These are phyloP conservation scores for Colletotrichum eleusines DNA, from an alignment of 2,329 filamentous ascomycete genomes.

Conservation along the genomic window DNA sequence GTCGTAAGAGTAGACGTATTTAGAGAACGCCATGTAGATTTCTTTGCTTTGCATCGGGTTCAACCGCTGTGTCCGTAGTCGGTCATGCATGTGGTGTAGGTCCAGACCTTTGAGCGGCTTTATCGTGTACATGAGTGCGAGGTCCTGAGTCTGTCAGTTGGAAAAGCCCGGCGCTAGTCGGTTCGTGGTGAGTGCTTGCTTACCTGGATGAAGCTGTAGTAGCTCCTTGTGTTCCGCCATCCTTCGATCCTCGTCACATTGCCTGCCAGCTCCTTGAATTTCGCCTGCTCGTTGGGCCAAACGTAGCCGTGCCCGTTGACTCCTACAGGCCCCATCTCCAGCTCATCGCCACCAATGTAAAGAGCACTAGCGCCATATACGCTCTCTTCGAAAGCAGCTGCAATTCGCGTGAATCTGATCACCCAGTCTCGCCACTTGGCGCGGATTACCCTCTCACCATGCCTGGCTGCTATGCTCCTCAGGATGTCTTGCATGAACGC, in stretches of 20 bases:
- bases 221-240: conserved; percentile 95
- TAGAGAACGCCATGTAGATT: conserved; percentile 85
- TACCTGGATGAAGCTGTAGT: conserved; percentile 94
- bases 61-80: conserved; percentile 84
- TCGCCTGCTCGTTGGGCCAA: conserved; percentile 86
- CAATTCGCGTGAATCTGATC: conserved; percentile 91
- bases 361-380: conserved; percentile 95
- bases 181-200: conserved; percentile 46
- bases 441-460: conserved; percentile 90
- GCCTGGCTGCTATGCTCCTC: conserved; percentile 84
- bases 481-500: conserved; percentile 90
- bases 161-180: not conserved
- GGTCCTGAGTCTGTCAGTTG: conserved; percentile 61
- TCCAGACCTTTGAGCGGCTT: conserved; percentile 84
- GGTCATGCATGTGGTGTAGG: conserved; percentile 92
- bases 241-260: conserved; percentile 95
- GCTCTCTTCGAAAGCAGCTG: conserved; percentile 93
- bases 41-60: conserved; percentile 81
- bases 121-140: conserved; percentile 72
- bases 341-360: conserved; percentile 83
- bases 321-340: conserved; percentile 67
- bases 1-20: conserved; percentile 82
- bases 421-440: conserved; percentile 96
- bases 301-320: conserved; percentile 92
- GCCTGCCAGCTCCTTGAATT: conserved; percentile 87